Conservation (phyloP, 2,329 filamentous ascomycete genomes). For the Botrytis medusae region DNA sequence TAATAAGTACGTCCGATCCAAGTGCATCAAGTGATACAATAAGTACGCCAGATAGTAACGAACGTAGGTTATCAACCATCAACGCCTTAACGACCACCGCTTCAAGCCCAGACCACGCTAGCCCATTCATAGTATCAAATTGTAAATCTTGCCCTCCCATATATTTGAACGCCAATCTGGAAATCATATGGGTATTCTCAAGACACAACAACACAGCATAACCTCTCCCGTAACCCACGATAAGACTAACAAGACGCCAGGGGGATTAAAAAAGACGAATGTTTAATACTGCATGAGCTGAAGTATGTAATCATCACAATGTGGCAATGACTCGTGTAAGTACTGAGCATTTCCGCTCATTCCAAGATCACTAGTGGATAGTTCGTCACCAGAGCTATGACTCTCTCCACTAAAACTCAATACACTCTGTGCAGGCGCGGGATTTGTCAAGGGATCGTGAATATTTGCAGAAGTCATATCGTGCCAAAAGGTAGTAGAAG, state of each 20-base stretch:
- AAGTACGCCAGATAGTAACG: background rate
- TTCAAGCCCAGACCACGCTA: background rate
- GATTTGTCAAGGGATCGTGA: slow-evolving; percentile 39
- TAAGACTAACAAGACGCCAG: background rate
- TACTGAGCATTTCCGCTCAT: slow-evolving; percentile 8
- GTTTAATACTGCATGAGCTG: background rate
- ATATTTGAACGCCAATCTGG: slow-evolving; percentile 13
- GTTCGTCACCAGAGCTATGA: slow-evolving; percentile 52
- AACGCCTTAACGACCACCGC: background rate
- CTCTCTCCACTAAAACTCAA: slow-evolving; percentile 61
- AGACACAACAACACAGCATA: background rate
- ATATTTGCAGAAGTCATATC: slow-evolving; percentile 43
- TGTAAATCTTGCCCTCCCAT: background rate
- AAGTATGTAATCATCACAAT: background rate
- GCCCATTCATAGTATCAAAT: background rate
- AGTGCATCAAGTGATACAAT: background rate
- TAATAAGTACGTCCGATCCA: background rate
- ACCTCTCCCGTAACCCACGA: background rate
- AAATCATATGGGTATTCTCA: background rate
- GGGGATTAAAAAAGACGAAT: background rate
- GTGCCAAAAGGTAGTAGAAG: slow-evolving; percentile 52
- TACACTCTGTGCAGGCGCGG: slow-evolving; percentile 51
- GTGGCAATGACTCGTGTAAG: background rate
- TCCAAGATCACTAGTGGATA: slow-evolving; percentile 35
- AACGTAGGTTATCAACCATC: background rate